Base-by-base conservation (phyloP, 2,329 filamentous ascomycete species). In the Microdochium trichocladiopsis region DNA sequence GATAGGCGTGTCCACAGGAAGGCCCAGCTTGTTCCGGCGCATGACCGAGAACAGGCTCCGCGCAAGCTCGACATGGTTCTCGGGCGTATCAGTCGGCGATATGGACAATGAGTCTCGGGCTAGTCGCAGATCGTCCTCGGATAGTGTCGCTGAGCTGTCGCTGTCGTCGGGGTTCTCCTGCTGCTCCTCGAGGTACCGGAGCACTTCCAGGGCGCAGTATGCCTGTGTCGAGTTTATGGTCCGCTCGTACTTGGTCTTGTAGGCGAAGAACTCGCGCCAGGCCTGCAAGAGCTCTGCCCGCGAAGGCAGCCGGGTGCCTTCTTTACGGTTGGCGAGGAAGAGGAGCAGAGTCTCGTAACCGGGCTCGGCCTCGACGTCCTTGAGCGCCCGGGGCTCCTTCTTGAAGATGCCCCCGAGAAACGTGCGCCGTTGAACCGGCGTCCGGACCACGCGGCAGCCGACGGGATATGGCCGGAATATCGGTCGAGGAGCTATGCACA, bases 261-360 rank as follows among this genome's bases (percentile, higher is more conserved):
- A 75, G 18, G 71, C 64, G 59, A 93, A 84, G 57, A 92, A 84
- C 10, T 75, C 70, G 52, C 72, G 75, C 66, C 88, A 85, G 4
- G 87, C 88, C 33, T 79, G 72, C 1, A 82, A 68, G 2, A 96
- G 72, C 31, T 88, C 81, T n/a, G 75, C 66, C 2, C 75, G 71
- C 0, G 80, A 68, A 16, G 89, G 90, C 10, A 82, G 79, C 31
- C 90, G 80, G 33, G 84, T 74, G 50, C 80, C 77, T 52, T 88
- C 78, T 50, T 79, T 75, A 58, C 85, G 72, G 55, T 82, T 79
- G 58, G 81, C 80, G 50, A 80, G 74, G 66, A 90, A 79, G 53
- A 88, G 79, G 60, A 88, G 79, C 71, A 96, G 81, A 16, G 78
- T 79, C 57, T 83, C 82, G 61, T 91, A 80, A 51, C 90, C 91